Base-by-base conservation (phyloP, 179 eudicot genomes). In the Beta corolliflora region DNA sequence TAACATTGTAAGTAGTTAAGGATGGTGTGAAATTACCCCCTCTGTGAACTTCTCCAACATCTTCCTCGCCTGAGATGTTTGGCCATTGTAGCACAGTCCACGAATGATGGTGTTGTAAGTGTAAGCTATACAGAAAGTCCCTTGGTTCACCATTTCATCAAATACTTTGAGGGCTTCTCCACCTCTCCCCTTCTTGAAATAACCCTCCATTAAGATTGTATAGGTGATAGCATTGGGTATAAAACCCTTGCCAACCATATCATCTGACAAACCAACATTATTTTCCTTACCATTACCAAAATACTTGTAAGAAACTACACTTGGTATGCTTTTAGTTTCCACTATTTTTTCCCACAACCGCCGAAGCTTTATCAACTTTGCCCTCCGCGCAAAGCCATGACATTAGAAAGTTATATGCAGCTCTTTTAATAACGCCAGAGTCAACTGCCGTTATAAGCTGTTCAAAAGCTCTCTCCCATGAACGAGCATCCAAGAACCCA, bases 31-130 rank as follows among this genome's bases (percentile, higher is more conserved):
- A 87, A 50, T 88, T 87, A 59, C 77, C 23, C 76, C 75, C 69
- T 81, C 81, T 29, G 79, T 79, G 64, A 88, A 83, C 36, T 77
- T 81, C 56, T 86, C 86, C 56, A 92, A 79, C 77, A 71, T 77
- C 60, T 82, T 82, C 81, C 70, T 82, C 44, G 93, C 91, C 48
- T 86, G 76, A 53, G 86, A 75, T 78, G 90, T 87, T 82, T 65
- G 82, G 23, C 90, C 90, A 80, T 63, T 81, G 85, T 84, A 84
- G 87, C 95, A 88, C 80, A 90, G 75, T 48, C 95, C 93, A 88
- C 68, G 77, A 58, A 92, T 82, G 18, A 90, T 71, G 48, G 87
- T 88, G 77, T 90, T 88, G 77, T 76, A 87, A 31, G 92, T 90
- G 79, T 81, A 83, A 77, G 88, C 87, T 46, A 73, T 82, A 16